Percentiles rank a stretch among this genome's conserved stretches.
Evolutionary conservation across 768 basidiomycete genomes (phyloP).

Genomic region (Xerocomellus dryophilus): DNA sequence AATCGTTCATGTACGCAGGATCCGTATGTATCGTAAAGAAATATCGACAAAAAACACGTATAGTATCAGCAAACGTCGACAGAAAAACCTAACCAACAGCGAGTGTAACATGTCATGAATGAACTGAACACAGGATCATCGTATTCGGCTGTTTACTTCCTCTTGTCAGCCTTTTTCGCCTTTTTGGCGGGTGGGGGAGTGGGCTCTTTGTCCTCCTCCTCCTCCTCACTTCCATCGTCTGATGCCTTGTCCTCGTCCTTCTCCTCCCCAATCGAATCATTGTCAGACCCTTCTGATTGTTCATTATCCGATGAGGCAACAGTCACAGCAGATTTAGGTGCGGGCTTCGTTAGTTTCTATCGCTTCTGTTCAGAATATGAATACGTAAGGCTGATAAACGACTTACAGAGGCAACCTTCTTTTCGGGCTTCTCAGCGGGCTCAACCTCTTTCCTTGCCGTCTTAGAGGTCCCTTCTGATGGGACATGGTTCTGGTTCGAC

Average conservation of each 20-base stretch:
- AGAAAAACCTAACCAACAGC: constrained; percentile 5
- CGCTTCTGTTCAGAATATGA: constrained; percentile 11
- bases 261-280: constrained; percentile 29
- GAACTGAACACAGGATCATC: constrained; percentile 8
- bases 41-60: constrained; percentile 29
- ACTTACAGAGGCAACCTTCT: constrained; percentile 26
- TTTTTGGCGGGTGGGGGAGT: constrained; percentile 31
- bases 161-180: constrained; percentile 28
- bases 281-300: constrained; percentile 28
- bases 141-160: constrained; percentile 16
- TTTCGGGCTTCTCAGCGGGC: constrained; percentile 28
- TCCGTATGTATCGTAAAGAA: constrained; percentile 24
- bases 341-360: constrained; percentile 26
- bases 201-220: constrained; percentile 29
- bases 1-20: constrained; percentile 1
- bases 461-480: constrained; percentile 44
- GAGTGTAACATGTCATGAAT: constrained; percentile 1
- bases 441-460: constrained; percentile 21
- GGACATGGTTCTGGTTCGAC: constrained; percentile 46
- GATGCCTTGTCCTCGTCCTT: constrained; percentile 22
- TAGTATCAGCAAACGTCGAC: constrained; percentile 18
- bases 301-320: constrained; percentile 32
- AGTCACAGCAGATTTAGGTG: constrained; percentile 23
- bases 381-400: constrained; percentile 9
- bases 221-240: constrained; percentile 21